Conservation (phyloP, 2,329 filamentous ascomycete species). For the Microdochium trichocladiopsis region DNA sequence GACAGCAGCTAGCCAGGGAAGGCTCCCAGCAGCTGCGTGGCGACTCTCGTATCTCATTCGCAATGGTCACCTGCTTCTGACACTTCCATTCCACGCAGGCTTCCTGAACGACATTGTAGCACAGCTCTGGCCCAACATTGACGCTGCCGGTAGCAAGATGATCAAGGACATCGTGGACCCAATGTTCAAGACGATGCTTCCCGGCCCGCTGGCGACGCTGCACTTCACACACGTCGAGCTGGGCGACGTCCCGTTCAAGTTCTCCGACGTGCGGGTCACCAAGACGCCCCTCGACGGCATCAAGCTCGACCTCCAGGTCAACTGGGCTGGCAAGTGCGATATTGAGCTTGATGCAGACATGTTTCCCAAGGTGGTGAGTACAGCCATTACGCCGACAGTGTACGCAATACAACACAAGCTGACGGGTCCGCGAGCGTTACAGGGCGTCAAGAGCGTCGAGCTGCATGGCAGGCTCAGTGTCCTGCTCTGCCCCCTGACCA, state of each 20-base stretch:
- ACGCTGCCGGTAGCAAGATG: slow-evolving; percentile 32
- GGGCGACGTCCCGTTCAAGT: slow-evolving; percentile 28
- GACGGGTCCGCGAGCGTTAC: not conserved
- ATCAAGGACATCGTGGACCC: slow-evolving; percentile 39
- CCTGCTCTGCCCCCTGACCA: slow-evolving; percentile 34
- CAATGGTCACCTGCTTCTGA: not conserved
- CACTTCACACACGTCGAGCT: slow-evolving; percentile 38
- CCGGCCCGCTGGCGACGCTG: slow-evolving; percentile 32
- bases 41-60: not conserved
- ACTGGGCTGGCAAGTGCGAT: slow-evolving; percentile 37
- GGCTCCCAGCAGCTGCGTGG: too few relatives aligned
- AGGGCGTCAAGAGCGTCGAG: slow-evolving; percentile 37
- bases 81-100: slow-evolving; percentile 8
- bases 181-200: slow-evolving; percentile 37
- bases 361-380: slow-evolving; percentile 32
- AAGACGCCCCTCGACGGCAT: slow-evolving; percentile 35
- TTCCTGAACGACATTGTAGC: slow-evolving; percentile 41
- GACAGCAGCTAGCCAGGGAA: too few relatives aligned
- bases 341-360: slow-evolving; percentile 37
- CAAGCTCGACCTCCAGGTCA: slow-evolving; percentile 39
- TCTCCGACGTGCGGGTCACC: slow-evolving; percentile 35
- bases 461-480: slow-evolving; percentile 35
- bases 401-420: not conserved
- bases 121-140: slow-evolving; percentile 42
- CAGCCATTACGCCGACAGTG: not conserved